Percentiles rank a stretch among this genome's conserved stretches.
Evolutionary conservation across 2,329 filamentous ascomycete genomes (phyloP).

Genomic region (Pyricularia grisea): DNA sequence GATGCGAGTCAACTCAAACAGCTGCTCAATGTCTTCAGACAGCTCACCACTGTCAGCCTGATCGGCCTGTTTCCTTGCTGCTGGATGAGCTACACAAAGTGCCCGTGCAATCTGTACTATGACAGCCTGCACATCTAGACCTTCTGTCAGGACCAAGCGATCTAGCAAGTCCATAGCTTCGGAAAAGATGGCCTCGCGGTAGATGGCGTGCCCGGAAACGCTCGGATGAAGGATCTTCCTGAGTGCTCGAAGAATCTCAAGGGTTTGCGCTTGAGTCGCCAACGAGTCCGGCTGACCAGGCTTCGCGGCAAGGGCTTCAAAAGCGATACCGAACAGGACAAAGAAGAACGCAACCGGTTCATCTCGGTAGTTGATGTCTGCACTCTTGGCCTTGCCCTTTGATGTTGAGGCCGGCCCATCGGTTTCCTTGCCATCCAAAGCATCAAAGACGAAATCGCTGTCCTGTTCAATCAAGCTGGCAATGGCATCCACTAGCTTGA

Average conservation of each 20-base stretch:
- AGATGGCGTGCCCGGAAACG: constrained; percentile 93
- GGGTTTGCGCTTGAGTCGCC: constrained; percentile 65
- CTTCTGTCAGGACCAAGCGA: constrained; percentile 84
- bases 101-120: constrained; percentile 92
- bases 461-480: constrained; percentile 96
- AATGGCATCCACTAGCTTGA: constrained; percentile 94
- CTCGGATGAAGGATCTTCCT: constrained; percentile 93
- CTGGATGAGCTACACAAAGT: constrained; percentile 83
- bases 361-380: constrained; percentile 94
- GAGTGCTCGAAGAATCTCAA: constrained; percentile 77
- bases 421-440: constrained; percentile 73
- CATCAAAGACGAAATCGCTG: constrained; percentile 95
- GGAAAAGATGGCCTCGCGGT: constrained; percentile 89
- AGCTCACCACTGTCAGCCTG: constrained; percentile 55
- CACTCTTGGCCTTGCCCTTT: constrained; percentile 35
- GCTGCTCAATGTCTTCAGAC: constrained; percentile 93
- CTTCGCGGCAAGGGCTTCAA: constrained; percentile 85
- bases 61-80: constrained; percentile 54
- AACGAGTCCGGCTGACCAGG: constrained; percentile 57
- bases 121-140: constrained; percentile 76
- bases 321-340: constrained; percentile 90
- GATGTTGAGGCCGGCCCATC: constrained; percentile 23
- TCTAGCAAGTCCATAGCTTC: constrained; percentile 96
- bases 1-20: constrained; percentile 93
- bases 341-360: constrained; percentile 99